These are phyloP conservation scores for Metschnikowia orientalis DNA, from an alignment of 805 yeast species.

Conservation along the genomic window DNA sequence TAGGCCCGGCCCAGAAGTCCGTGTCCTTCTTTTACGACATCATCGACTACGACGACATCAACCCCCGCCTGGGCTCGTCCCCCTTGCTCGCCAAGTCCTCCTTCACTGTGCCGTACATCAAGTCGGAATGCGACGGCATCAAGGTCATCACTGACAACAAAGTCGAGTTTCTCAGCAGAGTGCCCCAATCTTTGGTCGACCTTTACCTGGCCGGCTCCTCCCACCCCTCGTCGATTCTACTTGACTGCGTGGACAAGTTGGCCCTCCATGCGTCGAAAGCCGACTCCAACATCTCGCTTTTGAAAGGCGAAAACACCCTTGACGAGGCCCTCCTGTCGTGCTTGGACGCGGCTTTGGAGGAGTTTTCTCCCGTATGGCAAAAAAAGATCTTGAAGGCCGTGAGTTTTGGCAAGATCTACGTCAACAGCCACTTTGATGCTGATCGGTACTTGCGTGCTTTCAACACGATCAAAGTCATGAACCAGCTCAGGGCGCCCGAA, in stretches of 20 bases:
- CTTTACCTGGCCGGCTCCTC: conserved; percentile 81
- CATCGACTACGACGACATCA: conserved; percentile 26
- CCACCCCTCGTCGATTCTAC: conserved; percentile 72
- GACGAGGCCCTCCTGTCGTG: conserved; percentile 65
- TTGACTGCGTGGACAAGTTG: conserved; percentile 67
- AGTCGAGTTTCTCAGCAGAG: conserved; percentile 61
- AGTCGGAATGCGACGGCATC: conserved; percentile 67
- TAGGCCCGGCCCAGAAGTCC: conserved; percentile 65
- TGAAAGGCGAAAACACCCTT: conserved; percentile 40
- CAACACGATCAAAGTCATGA: conserved; percentile 60
- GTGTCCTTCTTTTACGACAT: conserved; percentile 50
- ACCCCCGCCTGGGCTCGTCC: conserved; percentile 22
- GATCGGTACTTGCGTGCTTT: conserved; percentile 60
- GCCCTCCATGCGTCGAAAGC: conserved; percentile 73
- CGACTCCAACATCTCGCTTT: conserved; percentile 64
- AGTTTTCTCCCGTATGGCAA: conserved; percentile 75
- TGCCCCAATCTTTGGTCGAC: conserved; percentile 51
- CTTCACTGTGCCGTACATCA: conserved; percentile 34
- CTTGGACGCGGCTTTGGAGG: conserved; percentile 70
- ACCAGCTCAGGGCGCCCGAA: conserved; percentile 59
- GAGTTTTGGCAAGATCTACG: conserved; percentile 72
- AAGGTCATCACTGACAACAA: conserved; percentile 55
- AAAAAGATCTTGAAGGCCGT: conserved; percentile 77
- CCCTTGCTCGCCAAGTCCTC: conserved; percentile 18
- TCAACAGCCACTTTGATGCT: conserved; percentile 48